Percentiles rank a stretch among this genome's conserved stretches.
phyloP scores from a whole-genome alignment of 805 yeast genomes.

The Candida taoyuanica region DNA sequence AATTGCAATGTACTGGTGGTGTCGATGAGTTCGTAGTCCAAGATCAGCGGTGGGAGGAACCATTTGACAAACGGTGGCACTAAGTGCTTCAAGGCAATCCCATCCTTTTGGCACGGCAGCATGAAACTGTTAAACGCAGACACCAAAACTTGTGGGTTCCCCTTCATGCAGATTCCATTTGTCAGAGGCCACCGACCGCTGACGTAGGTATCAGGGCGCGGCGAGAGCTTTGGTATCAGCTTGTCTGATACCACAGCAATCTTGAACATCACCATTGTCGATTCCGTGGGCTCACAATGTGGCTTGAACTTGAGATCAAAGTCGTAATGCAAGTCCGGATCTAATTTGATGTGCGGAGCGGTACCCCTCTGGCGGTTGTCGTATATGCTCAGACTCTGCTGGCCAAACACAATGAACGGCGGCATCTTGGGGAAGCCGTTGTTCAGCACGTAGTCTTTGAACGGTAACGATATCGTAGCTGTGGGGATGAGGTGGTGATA shows the following conservation, averaged over 20 bases:
- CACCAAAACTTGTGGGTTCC: slow-evolving; percentile 16
- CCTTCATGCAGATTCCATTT: slow-evolving; percentile 21
- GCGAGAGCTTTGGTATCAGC: slow-evolving; percentile 10
- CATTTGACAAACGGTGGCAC: slow-evolving; percentile 18
- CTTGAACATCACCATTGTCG: slow-evolving; percentile 18
- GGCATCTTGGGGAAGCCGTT: slow-evolving; percentile 19
- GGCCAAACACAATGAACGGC: slow-evolving; percentile 22
- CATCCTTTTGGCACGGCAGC: slow-evolving; percentile 13
- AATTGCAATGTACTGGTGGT: slow-evolving; percentile 8
- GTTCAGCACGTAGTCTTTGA: slow-evolving; percentile 19
- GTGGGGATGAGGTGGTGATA: slow-evolving; percentile 23
- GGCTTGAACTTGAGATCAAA: slow-evolving; percentile 18
- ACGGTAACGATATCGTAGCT: slow-evolving; percentile 20
- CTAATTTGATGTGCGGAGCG: neutral
- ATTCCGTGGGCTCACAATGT: slow-evolving; percentile 3
- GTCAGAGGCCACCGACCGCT: slow-evolving; percentile 23
- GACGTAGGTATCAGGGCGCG: slow-evolving; percentile 8
- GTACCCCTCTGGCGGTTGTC: slow-evolving; percentile 16
- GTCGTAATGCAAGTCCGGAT: slow-evolving; percentile 18
- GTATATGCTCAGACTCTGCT: slow-evolving; percentile 11
- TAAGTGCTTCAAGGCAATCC: slow-evolving; percentile 5
- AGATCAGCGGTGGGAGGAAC: slow-evolving; percentile 18
- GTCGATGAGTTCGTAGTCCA: slow-evolving; percentile 6
- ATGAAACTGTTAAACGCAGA: slow-evolving; percentile 21
- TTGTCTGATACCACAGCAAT: slow-evolving; percentile 19